Evolutionary conservation across 192 early-diverging fungal species (phyloP).

Genomic region (Gonapodya prolifera): DNA sequence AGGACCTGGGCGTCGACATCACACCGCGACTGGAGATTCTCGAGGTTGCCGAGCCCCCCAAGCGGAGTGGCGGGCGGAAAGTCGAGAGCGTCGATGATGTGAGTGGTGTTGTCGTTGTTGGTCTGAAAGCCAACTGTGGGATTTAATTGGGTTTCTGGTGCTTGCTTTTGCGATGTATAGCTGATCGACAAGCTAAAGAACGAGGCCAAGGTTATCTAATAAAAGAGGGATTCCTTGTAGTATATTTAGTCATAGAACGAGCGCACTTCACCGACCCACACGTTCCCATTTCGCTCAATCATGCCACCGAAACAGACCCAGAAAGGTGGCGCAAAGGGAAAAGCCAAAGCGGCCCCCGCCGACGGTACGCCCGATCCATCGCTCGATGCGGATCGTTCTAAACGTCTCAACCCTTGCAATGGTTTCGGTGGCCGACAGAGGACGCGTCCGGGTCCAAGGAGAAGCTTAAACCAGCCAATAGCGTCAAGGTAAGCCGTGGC

Average conservation of each 20-base stretch:
- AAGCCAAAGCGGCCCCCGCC: background rate
- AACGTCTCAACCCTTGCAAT: too few species aligned
- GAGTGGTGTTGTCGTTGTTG: slow-evolving; percentile 8
- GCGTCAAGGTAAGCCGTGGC: background rate
- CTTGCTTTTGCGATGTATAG: slow-evolving; percentile 15
- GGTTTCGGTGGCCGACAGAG: too few species aligned
- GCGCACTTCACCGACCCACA: too few species aligned
- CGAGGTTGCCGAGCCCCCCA: slow-evolving; percentile 83
- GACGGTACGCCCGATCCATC: background rate
- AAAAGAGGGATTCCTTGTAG: too few species aligned
- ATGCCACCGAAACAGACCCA: background rate
- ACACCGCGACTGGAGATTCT: slow-evolving; percentile 70
- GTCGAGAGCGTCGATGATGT: slow-evolving; percentile 84
- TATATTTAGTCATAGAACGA: too few species aligned
- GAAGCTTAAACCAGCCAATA: background rate
- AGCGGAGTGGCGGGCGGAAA: slow-evolving; percentile 80
- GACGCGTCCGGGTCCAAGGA: background rate
- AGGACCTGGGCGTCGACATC: slow-evolving; percentile 74
- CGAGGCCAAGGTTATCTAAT: slow-evolving; percentile 63
- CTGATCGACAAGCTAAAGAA: slow-evolving; percentile 77
- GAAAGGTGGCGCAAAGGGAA: background rate
- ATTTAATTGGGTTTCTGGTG: background rate
- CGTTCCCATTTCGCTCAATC: background rate
- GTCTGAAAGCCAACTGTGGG: background rate
- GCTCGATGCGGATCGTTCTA: too few species aligned